A percentile compares a stretch with the other conserved stretches of the same genome.
Conservation (phyloP, 345 rosid species). For the Clarkia xantiana region DNA sequence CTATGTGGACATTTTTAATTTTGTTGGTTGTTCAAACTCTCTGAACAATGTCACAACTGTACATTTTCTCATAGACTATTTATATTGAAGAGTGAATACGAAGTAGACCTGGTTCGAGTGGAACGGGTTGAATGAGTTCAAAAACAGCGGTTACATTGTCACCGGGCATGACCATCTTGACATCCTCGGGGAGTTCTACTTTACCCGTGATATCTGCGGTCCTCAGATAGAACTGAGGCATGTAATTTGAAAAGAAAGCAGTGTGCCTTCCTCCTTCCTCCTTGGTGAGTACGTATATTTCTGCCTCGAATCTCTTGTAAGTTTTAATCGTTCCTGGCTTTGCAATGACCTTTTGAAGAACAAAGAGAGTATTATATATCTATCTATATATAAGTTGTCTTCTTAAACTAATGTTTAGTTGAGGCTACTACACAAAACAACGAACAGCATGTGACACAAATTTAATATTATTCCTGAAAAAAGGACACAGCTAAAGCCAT, state of each 20-base stretch:
- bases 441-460: too few relatives aligned
- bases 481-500: too few relatives aligned
- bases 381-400: too few relatives aligned
- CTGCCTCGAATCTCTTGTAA: slow-evolving; percentile 81
- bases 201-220: slow-evolving; percentile 89
- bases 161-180: slow-evolving; percentile 95
- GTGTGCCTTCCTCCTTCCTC: slow-evolving; percentile 99
- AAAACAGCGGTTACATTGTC: slow-evolving; percentile 81
- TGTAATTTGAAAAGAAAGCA: slow-evolving; percentile 74
- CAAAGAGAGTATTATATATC: too few relatives aligned
- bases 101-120: slow-evolving; percentile 54
- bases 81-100: neutral
- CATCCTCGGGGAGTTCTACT: slow-evolving; percentile 65
- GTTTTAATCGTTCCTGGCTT: slow-evolving; percentile 86
- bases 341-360: slow-evolving; percentile 67
- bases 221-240: slow-evolving; percentile 86
- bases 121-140: slow-evolving; percentile 62
- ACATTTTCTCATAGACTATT: too few relatives aligned
- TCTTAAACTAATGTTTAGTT: too few relatives aligned
- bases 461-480: too few relatives aligned
- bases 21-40: too few relatives aligned
- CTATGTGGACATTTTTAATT: too few relatives aligned
- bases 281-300: slow-evolving; percentile 87
- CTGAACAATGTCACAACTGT: too few relatives aligned
- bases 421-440: too few relatives aligned